Evolutionary conservation across 2,329 filamentous ascomycete species (phyloP), one percentile per base, ranked within the genome.

Genomic region (Trichoderma harzianum): DNA sequence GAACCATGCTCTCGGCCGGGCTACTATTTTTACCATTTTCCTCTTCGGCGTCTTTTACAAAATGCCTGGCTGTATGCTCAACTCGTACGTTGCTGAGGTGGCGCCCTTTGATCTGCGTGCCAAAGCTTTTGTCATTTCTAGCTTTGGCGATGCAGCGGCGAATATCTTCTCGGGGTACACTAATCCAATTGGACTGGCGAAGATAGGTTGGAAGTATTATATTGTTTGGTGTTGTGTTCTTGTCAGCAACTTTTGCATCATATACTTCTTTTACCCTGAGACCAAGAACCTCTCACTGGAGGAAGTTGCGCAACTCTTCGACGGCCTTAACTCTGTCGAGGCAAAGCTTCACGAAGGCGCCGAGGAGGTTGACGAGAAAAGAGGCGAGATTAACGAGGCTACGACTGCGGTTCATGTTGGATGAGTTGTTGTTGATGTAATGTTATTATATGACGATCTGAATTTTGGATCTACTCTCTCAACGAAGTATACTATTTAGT

Each of bases 261-360:
- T 87, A 28, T 81, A 83, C 68, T 84, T 86, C 78, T 86, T 79
- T 74, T 88, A 87, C 74, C 86, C 86, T 0, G 85, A 88, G 73
- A 85, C 86, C 2, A 86, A 87, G 74, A 86, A 86, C 12, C 43
- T 51, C n/a, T 51, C 43, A 6, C n/a, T 51, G 5, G 43, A 51
- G n/a, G 43, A 51, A 51, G 43, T 51, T 51, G 43, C 10, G 1
- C 43, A 51, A 21, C 43, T 51, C 8, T 51, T 51, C 5, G 43
- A 51, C n/a, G 43, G 43, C 7, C 43, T n/a, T 6, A 51, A 21
- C 43, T 51, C 43, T 51, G 43, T 51, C n/a, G 39, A 47, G 61
- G 30, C 68, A 53, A 70, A 70, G 39, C 58, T 70, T 16, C 36
- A 64, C 5, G 58, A 64, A n/a, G 36, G 53, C 24, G 24, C 18